Percentiles rank a stretch among this genome's conserved stretches.
Evolutionary conservation across 2,329 filamentous ascomycete genomes (phyloP).

Genomic region (Talaromyces piceae): DNA sequence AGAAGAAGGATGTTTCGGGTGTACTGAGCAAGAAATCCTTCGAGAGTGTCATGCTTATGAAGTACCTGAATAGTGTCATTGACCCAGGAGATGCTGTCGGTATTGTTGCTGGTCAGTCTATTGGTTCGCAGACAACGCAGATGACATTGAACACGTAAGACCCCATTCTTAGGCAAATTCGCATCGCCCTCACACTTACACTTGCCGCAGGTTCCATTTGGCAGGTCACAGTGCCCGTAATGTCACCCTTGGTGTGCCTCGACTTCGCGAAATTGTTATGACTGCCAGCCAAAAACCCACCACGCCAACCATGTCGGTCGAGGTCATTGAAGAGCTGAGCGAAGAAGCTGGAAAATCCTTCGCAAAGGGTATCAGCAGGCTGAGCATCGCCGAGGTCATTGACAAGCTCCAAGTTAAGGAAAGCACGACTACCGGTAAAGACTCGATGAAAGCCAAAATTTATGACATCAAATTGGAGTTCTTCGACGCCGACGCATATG

Average conservation of each 20-base stretch:
- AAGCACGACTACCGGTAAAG: conserved; percentile 63
- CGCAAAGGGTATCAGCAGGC: conserved; percentile 81
- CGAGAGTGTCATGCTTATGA: conserved; percentile 77
- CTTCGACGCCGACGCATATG: conserved; percentile 79
- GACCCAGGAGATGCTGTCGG: conserved; percentile 95
- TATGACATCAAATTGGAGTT: conserved; percentile 77
- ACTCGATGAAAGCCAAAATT: conserved; percentile 66
- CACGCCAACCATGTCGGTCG: conserved; percentile 68
- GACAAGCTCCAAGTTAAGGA: conserved; percentile 77
- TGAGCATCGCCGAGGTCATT: conserved; percentile 75
- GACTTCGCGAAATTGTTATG: conserved; percentile 96
- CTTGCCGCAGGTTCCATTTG: conserved; percentile 66
- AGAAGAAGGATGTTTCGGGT: conserved; percentile 43
- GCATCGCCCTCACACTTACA: neutral
- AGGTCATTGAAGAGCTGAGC: conserved; percentile 65
- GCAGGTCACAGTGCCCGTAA: conserved; percentile 97
- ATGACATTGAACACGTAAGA: conserved; percentile 86
- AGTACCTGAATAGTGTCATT: conserved; percentile 85
- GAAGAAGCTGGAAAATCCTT: conserved; percentile 66
- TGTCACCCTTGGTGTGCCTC: conserved; percentile 96
- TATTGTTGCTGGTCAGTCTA: conserved; percentile 91
- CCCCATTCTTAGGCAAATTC: neutral
- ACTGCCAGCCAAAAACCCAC: conserved; percentile 84
- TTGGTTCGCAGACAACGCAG: conserved; percentile 95
- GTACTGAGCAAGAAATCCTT: conserved; percentile 61